These are phyloP conservation scores for Tetraselmis chui DNA, from an alignment of 139 green algal species.

Conservation along the genomic window DNA sequence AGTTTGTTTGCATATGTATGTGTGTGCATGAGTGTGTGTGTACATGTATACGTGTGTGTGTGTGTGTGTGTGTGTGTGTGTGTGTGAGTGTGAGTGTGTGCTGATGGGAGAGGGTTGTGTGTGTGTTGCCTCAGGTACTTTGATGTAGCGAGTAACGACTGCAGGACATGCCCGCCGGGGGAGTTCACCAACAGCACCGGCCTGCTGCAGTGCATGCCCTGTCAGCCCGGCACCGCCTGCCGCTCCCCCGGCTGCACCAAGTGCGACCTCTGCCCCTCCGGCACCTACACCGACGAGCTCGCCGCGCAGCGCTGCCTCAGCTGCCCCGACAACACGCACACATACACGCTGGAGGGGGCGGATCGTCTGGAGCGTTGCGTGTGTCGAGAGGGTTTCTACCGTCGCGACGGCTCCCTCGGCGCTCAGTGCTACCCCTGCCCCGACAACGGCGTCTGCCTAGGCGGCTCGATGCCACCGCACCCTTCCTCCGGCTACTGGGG, in stretches of 20 bases:
- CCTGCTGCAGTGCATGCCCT: neutral
- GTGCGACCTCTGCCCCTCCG: neutral
- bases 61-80: neutral
- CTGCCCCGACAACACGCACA: neutral
- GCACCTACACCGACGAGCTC: neutral
- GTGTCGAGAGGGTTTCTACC: constrained; percentile 1
- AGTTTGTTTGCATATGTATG: too few species aligned
- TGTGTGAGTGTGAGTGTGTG: neutral
- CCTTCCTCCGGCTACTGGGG: neutral
- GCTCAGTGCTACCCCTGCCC: constrained; percentile 1
- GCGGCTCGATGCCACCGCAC: neutral
- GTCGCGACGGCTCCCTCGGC: neutral
- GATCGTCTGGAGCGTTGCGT: neutral
- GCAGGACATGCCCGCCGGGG: neutral
- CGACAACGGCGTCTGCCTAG: neutral
- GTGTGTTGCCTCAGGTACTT: neutral
- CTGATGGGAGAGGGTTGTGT: too few species aligned
- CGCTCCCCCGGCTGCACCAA: neutral
- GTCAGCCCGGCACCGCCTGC: neutral
- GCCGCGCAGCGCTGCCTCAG: neutral
- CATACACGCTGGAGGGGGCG: neutral
- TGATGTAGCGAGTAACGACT: neutral
- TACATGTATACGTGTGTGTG: too few species aligned
- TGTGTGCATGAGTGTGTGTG: too few species aligned
- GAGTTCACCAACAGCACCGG: neutral